A percentile compares a stretch with the other conserved stretches of the same genome.
Conservation (phyloP, 768 basidiomycete genomes). For the Lactifluus pinguis region DNA sequence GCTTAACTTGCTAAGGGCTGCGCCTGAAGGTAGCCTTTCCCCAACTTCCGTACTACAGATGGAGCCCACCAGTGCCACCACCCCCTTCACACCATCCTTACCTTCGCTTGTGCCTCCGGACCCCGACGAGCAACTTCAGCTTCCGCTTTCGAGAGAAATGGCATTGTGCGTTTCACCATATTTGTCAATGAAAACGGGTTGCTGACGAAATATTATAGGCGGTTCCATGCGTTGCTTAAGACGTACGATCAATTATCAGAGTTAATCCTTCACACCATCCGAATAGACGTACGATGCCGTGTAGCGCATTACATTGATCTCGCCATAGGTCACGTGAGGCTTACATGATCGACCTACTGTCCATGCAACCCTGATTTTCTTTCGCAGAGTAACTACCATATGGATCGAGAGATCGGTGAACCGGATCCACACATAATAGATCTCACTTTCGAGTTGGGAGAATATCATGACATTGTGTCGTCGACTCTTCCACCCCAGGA, state of each 20-base stretch:
- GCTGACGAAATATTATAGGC: conserved; percentile 38
- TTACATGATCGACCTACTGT: too few relatives aligned
- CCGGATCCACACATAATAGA: conserved; percentile 87
- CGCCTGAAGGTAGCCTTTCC: conserved; percentile 45
- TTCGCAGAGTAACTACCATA: conserved; percentile 70
- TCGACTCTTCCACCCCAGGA: conserved; percentile 54
- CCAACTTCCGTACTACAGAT: conserved; percentile 42
- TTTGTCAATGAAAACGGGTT: conserved; percentile 61
- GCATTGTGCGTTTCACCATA: conserved; percentile 64
- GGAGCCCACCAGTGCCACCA: conserved; percentile 42
- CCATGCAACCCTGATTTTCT: neutral
- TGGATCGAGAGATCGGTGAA: conserved; percentile 78
- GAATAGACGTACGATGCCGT: conserved; percentile 82
- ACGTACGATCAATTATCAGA: conserved; percentile 87
- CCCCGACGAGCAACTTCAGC: conserved; percentile 42
- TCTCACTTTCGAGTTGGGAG: conserved; percentile 69
- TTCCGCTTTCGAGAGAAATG: conserved; percentile 87
- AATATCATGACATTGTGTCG: conserved; percentile 63
- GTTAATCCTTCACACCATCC: conserved; percentile 77
- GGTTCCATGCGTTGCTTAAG: conserved; percentile 82
- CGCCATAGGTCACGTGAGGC: conserved; percentile 49
- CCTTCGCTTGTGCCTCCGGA: conserved; percentile 33
- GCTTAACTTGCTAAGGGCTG: conserved; percentile 56
- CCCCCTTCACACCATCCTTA: conserved; percentile 36
- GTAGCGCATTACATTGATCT: conserved; percentile 58